Conservation (phyloP, 805 yeast genomes). For the Wickerhamomyces ciferrii region DNA sequence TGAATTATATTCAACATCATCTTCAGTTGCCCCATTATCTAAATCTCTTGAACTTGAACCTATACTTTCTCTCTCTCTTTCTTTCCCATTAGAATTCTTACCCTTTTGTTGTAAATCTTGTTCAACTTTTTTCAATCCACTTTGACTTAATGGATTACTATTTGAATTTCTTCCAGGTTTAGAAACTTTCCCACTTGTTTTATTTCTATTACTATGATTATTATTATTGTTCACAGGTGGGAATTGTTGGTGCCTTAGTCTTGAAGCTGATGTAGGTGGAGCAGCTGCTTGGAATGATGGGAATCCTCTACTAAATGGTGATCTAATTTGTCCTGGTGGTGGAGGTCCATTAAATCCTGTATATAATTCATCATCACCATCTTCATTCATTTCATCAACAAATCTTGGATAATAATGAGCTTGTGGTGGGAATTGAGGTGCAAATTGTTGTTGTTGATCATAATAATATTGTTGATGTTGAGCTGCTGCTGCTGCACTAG, state of each 20-base stretch:
- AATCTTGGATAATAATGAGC: constrained; percentile 2
- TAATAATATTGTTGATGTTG: neutral
- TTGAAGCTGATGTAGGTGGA: constrained; percentile 11
- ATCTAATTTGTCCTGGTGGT: constrained; percentile 1
- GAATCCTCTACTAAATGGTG: constrained; percentile 20
- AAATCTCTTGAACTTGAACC: neutral
- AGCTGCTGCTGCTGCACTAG: neutral
- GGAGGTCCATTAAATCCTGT: constrained; percentile 3
- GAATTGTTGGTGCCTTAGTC: constrained; percentile 5
- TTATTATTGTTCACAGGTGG: constrained; percentile 1
- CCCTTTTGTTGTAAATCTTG: neutral
- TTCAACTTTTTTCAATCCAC: neutral
- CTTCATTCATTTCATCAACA: constrained; percentile 1
- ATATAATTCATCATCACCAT: constrained; percentile 11
- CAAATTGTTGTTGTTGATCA: neutral
- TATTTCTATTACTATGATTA: too few relatives aligned
- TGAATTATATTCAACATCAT: constrained; percentile 11
- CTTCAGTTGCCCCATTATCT: neutral
- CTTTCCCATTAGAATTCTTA: too few relatives aligned
- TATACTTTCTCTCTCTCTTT: neutral
- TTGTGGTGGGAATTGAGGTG: neutral
- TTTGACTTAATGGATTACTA: neutral
- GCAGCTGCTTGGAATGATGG: constrained; percentile 24
- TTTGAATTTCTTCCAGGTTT: constrained; percentile 1
- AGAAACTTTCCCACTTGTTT: neutral